Conservation (phyloP, 306 rosid genomes). For the Cercis canadensis region DNA sequence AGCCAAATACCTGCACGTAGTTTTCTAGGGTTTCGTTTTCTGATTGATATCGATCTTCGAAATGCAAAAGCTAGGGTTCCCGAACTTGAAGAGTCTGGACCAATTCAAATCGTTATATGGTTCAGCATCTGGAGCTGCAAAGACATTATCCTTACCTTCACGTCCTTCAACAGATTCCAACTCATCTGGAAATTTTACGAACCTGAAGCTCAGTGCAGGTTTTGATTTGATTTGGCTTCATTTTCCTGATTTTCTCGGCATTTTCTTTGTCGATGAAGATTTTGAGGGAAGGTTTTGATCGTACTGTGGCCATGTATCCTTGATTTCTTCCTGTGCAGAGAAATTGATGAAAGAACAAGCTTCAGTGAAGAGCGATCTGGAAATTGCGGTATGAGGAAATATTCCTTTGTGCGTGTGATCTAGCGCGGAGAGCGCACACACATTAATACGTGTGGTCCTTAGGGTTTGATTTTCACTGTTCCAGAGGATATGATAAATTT, state of each 20-base stretch:
- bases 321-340: conserved; percentile 54
- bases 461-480: conserved; percentile 23
- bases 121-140: conserved; percentile 55
- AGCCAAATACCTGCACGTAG: background rate
- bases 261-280: background rate
- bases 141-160: conserved; percentile 58
- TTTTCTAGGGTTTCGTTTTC: conserved; percentile 46
- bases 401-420: conserved; percentile 18
- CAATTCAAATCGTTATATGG: conserved; percentile 79
- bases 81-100: conserved; percentile 76
- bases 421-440: conserved; percentile 5
- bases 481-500: conserved; percentile 3
- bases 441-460: conserved; percentile 18
- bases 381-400: conserved; percentile 71
- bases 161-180: conserved; percentile 56
- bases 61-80: conserved; percentile 67
- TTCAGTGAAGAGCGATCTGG: conserved; percentile 84
- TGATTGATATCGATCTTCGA: conserved; percentile 28
- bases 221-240: conserved; percentile 23
- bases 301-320: conserved; percentile 31
- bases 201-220: conserved; percentile 68
- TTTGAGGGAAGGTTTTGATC: conserved; percentile 25
- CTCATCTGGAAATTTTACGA: conserved; percentile 67
- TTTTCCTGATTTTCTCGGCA: conserved; percentile 18
- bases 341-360: conserved; percentile 90